Evolutionary conservation across 2,329 filamentous ascomycete genomes (phyloP).

Genomic region (Aspergillus chevalieri): DNA sequence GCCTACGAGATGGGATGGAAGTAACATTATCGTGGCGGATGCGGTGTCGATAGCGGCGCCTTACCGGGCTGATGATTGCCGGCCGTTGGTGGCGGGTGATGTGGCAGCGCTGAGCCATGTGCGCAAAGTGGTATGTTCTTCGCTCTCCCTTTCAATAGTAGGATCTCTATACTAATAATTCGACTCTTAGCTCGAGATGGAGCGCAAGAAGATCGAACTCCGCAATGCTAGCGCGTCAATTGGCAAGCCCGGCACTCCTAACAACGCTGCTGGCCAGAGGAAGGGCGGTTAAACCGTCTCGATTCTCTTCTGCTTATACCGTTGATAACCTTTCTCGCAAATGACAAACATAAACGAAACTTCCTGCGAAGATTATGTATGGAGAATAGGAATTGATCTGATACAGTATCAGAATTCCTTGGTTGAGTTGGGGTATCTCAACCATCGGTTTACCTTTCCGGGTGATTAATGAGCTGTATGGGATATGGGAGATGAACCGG

Average conservation of each 20-base stretch:
- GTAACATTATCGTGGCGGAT: constrained; percentile 56
- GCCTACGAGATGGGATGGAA: constrained; percentile 55
- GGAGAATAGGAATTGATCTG: background rate
- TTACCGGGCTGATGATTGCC: constrained; percentile 53
- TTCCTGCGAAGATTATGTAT: no score
- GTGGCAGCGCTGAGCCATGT: constrained; percentile 39
- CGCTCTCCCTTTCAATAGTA: background rate
- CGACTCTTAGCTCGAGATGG: constrained; percentile 39
- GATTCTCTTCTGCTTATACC: background rate
- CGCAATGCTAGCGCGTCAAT: constrained; percentile 37
- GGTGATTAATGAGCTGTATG: no score
- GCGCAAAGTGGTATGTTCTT: constrained; percentile 43
- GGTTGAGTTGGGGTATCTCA: no score
- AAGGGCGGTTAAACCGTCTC: constrained; percentile 22
- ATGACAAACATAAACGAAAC: no score
- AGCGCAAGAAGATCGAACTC: constrained; percentile 43
- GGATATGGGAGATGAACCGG: no score
- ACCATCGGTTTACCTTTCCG: no score
- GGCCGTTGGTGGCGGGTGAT: constrained; percentile 34
- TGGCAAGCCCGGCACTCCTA: constrained; percentile 17
- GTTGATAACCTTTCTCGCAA: no score
- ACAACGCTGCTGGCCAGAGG: constrained; percentile 20
- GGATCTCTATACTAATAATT: background rate
- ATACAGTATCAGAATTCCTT: no score
- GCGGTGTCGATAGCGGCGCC: constrained; percentile 54